phyloP scores from a whole-genome alignment of 768 basidiomycete genomes.

The Leccinellum rugosiceps region DNA sequence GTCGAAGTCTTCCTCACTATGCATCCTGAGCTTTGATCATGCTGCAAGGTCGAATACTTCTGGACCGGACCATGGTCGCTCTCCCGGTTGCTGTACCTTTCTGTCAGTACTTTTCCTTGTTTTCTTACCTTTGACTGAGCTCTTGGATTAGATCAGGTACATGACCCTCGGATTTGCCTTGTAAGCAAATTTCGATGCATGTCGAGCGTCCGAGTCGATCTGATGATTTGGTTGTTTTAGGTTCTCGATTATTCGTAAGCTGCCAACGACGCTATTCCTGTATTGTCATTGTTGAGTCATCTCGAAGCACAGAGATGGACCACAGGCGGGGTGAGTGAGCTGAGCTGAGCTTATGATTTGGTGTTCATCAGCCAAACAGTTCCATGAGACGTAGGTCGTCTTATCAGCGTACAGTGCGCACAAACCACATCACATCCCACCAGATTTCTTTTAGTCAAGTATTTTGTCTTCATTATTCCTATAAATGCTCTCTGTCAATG shows the following conservation, averaged over 20 bases:
- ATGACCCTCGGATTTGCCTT: conserved; percentile 3
- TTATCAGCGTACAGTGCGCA: not conserved
- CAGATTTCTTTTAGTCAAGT: not conserved
- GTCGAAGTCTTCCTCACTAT: too few species aligned
- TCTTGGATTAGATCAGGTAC: conserved; percentile 8
- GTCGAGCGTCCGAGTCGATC: not conserved
- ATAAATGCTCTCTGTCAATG: conserved; percentile 19
- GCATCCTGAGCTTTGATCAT: too few species aligned
- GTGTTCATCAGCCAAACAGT: not conserved
- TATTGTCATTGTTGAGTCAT: not conserved
- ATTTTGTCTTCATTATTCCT: not conserved
- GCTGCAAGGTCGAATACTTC: conserved; percentile 13
- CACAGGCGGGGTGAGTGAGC: not conserved
- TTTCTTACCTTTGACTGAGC: not conserved
- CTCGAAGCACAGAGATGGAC: not conserved
- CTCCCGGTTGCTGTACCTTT: conserved; percentile 5
- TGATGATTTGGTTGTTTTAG: not conserved
- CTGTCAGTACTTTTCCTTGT: too few species aligned
- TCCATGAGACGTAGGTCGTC: not conserved
- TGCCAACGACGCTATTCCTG: not conserved
- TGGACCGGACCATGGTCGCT: conserved; percentile 13
- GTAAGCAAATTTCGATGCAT: not conserved
- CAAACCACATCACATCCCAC: not conserved
- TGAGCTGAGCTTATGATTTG: not conserved
- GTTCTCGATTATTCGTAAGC: not conserved